Base-by-base conservation (phyloP, 305 asterid genomes). In the Solanum aculeatissimum region DNA sequence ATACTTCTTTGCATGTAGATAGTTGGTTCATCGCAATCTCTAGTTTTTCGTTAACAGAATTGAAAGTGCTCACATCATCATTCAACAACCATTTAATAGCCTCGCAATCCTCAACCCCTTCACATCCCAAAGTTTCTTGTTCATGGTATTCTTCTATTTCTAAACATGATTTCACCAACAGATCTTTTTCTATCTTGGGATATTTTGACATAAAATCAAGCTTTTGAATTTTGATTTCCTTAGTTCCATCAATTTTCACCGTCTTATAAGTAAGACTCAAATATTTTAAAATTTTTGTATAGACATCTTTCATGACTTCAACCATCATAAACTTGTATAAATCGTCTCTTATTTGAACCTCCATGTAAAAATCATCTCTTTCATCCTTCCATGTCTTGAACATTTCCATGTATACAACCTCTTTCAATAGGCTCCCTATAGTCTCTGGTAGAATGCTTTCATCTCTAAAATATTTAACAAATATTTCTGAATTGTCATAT, bases 61-160 rank as follows among this genome's bases (percentile, higher is more conserved):
- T 87, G 81, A 91, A 90, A 45, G 88, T 88, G 58, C 89, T 85
- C 55, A 88, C 92, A 6, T 92, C 92, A 21, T 91, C 95, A 0
- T 89, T 89, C 85, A 92, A 86, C 84, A 90, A 54, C 93, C 92
- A 92, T 38, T 93, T 86, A 27, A 89, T 89, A n/a, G 90, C 91
- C 29, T 87, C 49, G 1, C 90, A 88, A 85, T 94, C 97, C 15
- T 91, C 92, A 40, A 63, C 27, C 89, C 92, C 93, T 75, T 92
- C 92, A 21, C 88, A 91, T 68, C 89, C 85, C 38, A 84, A 84
- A 86, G 86, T 91, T 83, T 87, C 92, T 35, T 88, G 87, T 77
- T 81, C 90, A 83, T 88, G 88, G 42, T 85, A 90, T 51, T 91
- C 90, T 80, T 89, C 88, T 86, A 90, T 92, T 80, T 86, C 89